Base-by-base conservation (phyloP, 2,329 filamentous ascomycete species). In the Alternaria arborescens region DNA sequence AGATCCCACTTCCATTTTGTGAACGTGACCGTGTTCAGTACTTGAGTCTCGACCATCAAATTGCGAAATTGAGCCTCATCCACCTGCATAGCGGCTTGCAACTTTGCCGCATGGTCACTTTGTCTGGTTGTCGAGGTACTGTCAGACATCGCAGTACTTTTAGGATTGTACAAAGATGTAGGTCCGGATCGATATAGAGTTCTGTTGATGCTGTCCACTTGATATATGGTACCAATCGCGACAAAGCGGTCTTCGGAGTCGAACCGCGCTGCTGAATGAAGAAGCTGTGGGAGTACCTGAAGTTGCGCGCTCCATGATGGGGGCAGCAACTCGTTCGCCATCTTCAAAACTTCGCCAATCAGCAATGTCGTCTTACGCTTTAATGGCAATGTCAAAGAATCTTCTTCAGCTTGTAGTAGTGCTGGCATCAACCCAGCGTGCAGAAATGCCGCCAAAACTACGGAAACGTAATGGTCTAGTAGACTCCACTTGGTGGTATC, bases 1-100 rank as follows among this genome's bases (percentile, higher is more conserved):
- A 97, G 83, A 63, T 97, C 93, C 95, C 96, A 99, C 75, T 97
- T 94, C 95, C 95, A 99, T 77, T 99, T 99, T 40, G 88, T 84
- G 72, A 91, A 97, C 69, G 97, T 97, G 63, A 93, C 93, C 61
- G 92, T 95, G 64, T 90, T 92, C 46, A 98, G 82, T 2, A 99
- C 93, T 55, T 93, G 89, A 4, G 92, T 95, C 62, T 98, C 91
- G 18, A 93, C 77, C 73, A 91, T 85, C 28, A 87, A 80, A 55
- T 83, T 84, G 42, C 88, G 83, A 68, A 91, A 90, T 55, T 86
- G 84, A 1, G 83, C 83, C 69, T 90, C 88, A 65, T 91, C 88
- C 80, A 90, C 86, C 26, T 85, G 81, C 54, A 87, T 84, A 52
- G 83, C 87, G 48, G 88, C 80, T 68, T 88, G 88, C 8, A 72